Evolutionary conservation across 2,329 filamentous ascomycete species (phyloP).

Genomic region (Lachnellula suecica): DNA sequence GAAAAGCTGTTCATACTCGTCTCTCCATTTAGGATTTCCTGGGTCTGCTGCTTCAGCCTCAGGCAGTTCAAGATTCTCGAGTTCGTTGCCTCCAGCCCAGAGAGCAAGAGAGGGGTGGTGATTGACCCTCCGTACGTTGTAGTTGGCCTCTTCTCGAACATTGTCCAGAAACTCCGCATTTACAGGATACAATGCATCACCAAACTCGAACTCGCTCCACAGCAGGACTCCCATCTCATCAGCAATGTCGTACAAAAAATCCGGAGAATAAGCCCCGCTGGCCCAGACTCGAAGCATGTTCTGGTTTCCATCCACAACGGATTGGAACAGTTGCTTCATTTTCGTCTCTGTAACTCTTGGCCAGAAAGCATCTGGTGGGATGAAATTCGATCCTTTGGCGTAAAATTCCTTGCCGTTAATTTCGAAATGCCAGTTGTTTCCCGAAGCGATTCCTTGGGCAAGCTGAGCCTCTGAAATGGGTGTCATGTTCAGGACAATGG

Average conservation of each 20-base stretch:
- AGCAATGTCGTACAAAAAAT: slow-evolving; percentile 62
- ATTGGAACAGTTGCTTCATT: slow-evolving; percentile 53
- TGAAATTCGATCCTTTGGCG: slow-evolving; percentile 63
- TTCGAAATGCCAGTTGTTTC: slow-evolving; percentile 64
- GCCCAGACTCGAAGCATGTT: slow-evolving; percentile 66
- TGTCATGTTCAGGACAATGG: slow-evolving; percentile 57
- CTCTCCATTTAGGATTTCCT: slow-evolving; percentile 22
- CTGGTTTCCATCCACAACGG: slow-evolving; percentile 56
- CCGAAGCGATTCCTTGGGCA: slow-evolving; percentile 52
- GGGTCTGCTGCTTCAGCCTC: slow-evolving; percentile 32
- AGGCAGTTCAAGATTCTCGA: slow-evolving; percentile 52
- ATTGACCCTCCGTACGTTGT: slow-evolving; percentile 60
- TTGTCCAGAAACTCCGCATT: slow-evolving; percentile 54
- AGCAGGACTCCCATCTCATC: slow-evolving; percentile 60
- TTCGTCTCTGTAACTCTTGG: slow-evolving; percentile 53
- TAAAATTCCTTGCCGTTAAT: slow-evolving; percentile 65
- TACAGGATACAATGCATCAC: slow-evolving; percentile 59
- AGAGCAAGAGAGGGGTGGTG: slow-evolving; percentile 57
- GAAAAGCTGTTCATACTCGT: slow-evolving; percentile 58
- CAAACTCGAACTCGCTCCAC: slow-evolving; percentile 64
- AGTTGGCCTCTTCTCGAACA: slow-evolving; percentile 53
- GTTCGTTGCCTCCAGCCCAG: slow-evolving; percentile 58
- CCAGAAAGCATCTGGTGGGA: slow-evolving; percentile 63
- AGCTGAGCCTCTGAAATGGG: slow-evolving; percentile 54
- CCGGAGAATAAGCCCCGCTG: slow-evolving; percentile 57